Percentiles rank a stretch among this genome's conserved stretches.
Evolutionary conservation across 2,329 filamentous ascomycete species (phyloP).

Genomic region (Ophiostoma australiae): DNA sequence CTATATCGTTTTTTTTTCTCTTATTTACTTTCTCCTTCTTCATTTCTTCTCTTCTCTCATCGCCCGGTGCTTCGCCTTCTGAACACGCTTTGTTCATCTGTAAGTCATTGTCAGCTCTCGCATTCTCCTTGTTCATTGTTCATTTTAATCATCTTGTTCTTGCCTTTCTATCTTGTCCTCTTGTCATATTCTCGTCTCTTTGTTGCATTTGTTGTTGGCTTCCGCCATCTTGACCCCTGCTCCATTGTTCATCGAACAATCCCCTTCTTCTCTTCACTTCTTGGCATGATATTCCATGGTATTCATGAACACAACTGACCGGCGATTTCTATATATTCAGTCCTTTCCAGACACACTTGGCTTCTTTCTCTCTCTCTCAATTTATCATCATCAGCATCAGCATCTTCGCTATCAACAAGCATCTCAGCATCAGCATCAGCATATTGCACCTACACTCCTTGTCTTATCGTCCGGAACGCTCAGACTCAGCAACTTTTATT

Average conservation of each 20-base stretch:
- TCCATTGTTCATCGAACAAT: constrained; percentile 3
- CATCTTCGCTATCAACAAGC: constrained; percentile 24
- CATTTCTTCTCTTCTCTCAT: background rate
- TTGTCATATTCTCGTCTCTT: background rate
- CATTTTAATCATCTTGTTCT: background rate
- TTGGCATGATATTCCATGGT: background rate
- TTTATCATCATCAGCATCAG: constrained; percentile 25
- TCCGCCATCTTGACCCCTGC: background rate
- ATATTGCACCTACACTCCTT: background rate
- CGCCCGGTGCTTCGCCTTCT: background rate
- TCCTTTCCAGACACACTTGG: constrained; percentile 9
- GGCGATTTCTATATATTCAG: constrained; percentile 1
- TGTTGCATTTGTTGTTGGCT: background rate
- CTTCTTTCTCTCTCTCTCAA: constrained; percentile 26
- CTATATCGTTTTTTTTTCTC: constrained; percentile 18
- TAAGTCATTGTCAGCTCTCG: constrained; percentile 1
- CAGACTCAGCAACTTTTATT: background rate
- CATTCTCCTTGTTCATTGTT: background rate
- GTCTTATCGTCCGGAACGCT: constrained; percentile 40
- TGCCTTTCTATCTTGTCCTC: background rate
- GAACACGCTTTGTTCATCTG: background rate
- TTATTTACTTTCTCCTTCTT: background rate
- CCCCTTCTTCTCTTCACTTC: background rate
- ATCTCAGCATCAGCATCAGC: background rate
- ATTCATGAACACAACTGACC: background rate